phyloP scores from a whole-genome alignment of 2,329 filamentous ascomycete species.

The Tolypocladium guangdongense region DNA sequence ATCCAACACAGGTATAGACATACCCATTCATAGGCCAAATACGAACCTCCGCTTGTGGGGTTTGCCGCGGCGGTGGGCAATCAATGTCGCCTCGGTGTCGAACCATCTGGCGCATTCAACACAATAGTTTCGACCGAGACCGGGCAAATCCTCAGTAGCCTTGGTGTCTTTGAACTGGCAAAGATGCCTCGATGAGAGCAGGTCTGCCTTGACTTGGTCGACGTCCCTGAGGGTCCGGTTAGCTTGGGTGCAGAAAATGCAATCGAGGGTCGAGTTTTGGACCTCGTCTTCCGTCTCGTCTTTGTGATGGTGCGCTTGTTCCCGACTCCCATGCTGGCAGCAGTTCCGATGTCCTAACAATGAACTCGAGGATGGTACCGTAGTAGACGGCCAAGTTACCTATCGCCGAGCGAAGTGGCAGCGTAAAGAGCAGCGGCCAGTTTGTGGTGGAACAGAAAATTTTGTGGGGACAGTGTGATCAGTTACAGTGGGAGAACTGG shows the following conservation, averaged over 20 bases:
- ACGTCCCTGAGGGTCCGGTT: constrained; percentile 56
- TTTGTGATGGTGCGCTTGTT: constrained; percentile 60
- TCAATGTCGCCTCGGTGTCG: constrained; percentile 68
- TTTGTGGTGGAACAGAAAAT: neutral
- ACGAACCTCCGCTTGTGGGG: constrained; percentile 74
- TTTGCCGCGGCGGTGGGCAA: constrained; percentile 72
- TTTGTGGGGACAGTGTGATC: neutral
- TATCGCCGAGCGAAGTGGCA: neutral
- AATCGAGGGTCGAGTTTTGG: constrained; percentile 8
- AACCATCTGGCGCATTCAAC: constrained; percentile 94
- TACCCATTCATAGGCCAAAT: neutral
- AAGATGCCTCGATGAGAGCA: constrained; percentile 70
- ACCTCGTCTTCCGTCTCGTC: constrained; percentile 63
- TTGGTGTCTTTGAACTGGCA: constrained; percentile 69
- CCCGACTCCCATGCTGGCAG: constrained; percentile 52
- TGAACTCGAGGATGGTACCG: neutral
- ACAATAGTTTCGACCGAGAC: constrained; percentile 78
- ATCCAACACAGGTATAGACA: neutral
- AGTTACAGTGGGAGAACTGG: neutral
- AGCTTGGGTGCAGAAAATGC: neutral
- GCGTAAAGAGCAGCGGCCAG: neutral
- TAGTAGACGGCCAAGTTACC: neutral
- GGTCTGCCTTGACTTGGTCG: constrained; percentile 82
- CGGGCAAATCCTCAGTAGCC: constrained; percentile 76
- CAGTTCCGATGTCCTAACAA: neutral